Evolutionary conservation across 164 flowering plant genomes (phyloP).

Genomic region (Taxillus chinensis): DNA sequence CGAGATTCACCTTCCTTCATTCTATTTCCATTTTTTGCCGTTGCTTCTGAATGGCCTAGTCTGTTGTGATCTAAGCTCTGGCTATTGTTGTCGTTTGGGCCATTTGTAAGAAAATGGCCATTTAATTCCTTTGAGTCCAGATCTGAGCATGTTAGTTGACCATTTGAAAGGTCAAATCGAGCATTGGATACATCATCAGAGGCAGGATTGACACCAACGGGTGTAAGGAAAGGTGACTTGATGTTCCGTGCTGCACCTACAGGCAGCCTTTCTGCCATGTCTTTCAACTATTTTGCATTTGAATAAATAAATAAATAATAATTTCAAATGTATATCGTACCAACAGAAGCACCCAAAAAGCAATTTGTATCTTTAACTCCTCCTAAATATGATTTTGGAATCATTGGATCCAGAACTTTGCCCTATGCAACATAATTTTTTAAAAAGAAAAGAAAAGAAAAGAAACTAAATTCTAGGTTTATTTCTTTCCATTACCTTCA

Average conservation of each 20-base stretch:
- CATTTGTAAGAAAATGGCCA: slow-evolving; percentile 43
- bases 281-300: slow-evolving; percentile 55
- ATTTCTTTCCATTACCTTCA: too few relatives aligned
- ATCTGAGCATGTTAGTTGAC: slow-evolving; percentile 33
- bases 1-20: slow-evolving; percentile 12
- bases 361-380: too few relatives aligned
- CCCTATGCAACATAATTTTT: too few relatives aligned
- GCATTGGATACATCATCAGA: slow-evolving; percentile 34
- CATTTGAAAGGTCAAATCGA: slow-evolving; percentile 35
- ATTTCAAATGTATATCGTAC: too few relatives aligned
- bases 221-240: slow-evolving; percentile 42
- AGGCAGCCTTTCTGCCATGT: slow-evolving; percentile 92
- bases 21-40: slow-evolving; percentile 49
- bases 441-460: too few relatives aligned
- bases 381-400: too few relatives aligned
- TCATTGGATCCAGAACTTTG: too few relatives aligned
- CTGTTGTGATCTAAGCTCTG: slow-evolving; percentile 39
- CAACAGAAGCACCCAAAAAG: too few relatives aligned
- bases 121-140: slow-evolving; percentile 42
- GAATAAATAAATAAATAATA: neutral
- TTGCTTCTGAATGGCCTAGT: slow-evolving; percentile 31
- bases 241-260: slow-evolving; percentile 60
- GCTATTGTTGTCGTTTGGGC: slow-evolving; percentile 30
- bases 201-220: slow-evolving; percentile 38
- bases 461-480: too few relatives aligned